Evolutionary conservation across 768 basidiomycete species (phyloP), one percentile per base, ranked within the genome.

Genomic region (Suillus clintonianus): DNA sequence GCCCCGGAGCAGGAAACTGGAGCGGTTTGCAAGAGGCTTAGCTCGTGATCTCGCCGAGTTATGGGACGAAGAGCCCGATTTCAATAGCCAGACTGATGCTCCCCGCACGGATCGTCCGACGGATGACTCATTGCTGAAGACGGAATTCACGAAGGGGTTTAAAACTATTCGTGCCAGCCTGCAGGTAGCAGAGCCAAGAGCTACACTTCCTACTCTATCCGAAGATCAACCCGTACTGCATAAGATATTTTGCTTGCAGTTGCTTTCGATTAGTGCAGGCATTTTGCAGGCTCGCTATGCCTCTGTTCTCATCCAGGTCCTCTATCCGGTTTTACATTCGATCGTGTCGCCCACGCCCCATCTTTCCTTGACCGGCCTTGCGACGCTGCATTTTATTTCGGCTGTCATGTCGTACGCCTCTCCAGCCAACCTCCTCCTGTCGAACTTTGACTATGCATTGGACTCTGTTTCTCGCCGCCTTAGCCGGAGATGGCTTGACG

Each of bases 361-460:
- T 70, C 79, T 97, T 8, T 88, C 90, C 8, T 81, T 86, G 2
- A 91, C 91, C n/a, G 96, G 90, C 1, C 78, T 89, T 10, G 86
- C 89, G 5, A 82, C 94, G 2, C 81, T 99, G 60, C 75, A 84
- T 63, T 88, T 83, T 64, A 84, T 97, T 39, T 83, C 95, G 8
- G 78, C 82, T n/a, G 81, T 86, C 60, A 88, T 90, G 3, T 94
- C 91, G 5, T 96, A 95, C 69, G 94, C 95, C n/a, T 91, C 94
- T 4, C 84, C 93, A 0, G 87, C 89, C 50, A 96, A 96, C 70
- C 81, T 99, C 32, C 81, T 99, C 6, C 83, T 98, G 43, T 90
- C 96, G 24, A 97, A 99, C 75, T 97, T 97, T 68, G 97, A 99
- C 76, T 99, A 99, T 72, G 91, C 94, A 10, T 86, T 99, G 61